Evolutionary conservation across 805 yeast species (phyloP).

Genomic region (Nakazawaea laoshanensis): DNA sequence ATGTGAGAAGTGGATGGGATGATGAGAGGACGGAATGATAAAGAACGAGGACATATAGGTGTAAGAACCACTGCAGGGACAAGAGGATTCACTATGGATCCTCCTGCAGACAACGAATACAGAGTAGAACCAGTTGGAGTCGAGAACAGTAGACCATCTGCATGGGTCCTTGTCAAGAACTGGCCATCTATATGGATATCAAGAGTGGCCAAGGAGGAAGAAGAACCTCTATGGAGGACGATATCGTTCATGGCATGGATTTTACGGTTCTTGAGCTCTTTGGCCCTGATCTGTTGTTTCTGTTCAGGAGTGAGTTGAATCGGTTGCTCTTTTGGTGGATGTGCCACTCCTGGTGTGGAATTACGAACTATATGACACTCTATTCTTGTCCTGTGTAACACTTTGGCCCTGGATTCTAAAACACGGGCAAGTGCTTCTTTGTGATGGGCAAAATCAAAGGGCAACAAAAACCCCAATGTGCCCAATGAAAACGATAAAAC

Average conservation of each 20-base stretch:
- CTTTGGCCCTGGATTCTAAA: slow-evolving; percentile 59
- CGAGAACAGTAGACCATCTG: slow-evolving; percentile 79
- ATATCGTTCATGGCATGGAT: slow-evolving; percentile 90
- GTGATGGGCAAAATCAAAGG: slow-evolving; percentile 69
- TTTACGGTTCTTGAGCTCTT: slow-evolving; percentile 19
- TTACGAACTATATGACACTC: slow-evolving; percentile 60
- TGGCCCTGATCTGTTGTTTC: slow-evolving; percentile 3
- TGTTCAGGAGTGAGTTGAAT: slow-evolving; percentile 11
- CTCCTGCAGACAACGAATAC: slow-evolving; percentile 83
- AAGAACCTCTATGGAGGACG: slow-evolving; percentile 77
- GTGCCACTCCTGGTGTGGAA: slow-evolving; percentile 11
- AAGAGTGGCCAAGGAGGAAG: slow-evolving; percentile 76
- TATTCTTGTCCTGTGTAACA: slow-evolving; percentile 67
- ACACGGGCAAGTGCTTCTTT: slow-evolving; percentile 56
- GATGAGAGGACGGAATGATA: slow-evolving; percentile 83
- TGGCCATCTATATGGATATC: slow-evolving; percentile 83
- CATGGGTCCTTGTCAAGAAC: slow-evolving; percentile 81
- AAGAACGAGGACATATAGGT: slow-evolving; percentile 87
- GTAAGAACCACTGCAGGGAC: slow-evolving; percentile 78
- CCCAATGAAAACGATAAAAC: slow-evolving; percentile 85
- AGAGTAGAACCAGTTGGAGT: slow-evolving; percentile 97
- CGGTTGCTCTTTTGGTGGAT: slow-evolving; percentile 5
- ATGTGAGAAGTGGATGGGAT: slow-evolving; percentile 76
- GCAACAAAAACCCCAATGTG: slow-evolving; percentile 81
- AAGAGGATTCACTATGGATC: slow-evolving; percentile 84